Base-by-base conservation (phyloP, 2,329 filamentous ascomycete genomes). In the Aureobasidium sp. region DNA sequence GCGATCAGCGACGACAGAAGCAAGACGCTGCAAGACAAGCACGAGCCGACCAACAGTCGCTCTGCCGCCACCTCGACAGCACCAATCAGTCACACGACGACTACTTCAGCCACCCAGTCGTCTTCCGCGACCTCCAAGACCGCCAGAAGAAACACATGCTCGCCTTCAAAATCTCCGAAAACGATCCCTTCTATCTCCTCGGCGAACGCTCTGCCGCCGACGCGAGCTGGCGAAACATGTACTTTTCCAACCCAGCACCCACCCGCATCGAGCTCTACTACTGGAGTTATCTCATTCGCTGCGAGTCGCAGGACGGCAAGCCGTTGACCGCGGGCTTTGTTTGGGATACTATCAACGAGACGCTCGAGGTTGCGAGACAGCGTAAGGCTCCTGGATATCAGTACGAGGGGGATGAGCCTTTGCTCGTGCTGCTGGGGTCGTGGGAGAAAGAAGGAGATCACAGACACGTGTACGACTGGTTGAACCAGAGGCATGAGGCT, bases 301-400 rank as follows among this genome's bases (percentile, higher is more conserved):
- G 57, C n/a, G 45, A 60, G 24, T 60, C 57, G 42, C 57, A 60
- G 50, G 57, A 60, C 15, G 57, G 57, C 15, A 60, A 50, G 12
- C 57, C 57, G 1, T n/a, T 60, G 57, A 60, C 57, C 4, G 57
- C 57, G n/a, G 57, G 57, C 11, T 49, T 50, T 9, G 57, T 60
- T 8, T 60, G 57, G 57, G 57, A 60, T 19, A 60, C 45, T 9
- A 60, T 60, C 11, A 24, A 42, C n/a, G 57, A 60, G 45, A 50
- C 57, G 8, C 35, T 60, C 5, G 57, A 60, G 35, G 57, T 60
- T 4, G 57, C 57, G 19, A 60, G 57, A 27, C 57, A 60, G 37
- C 44, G 57, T 19, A 60, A 60, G 24, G 44, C 57, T 15, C 57
- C 57, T 2, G 57, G 44, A 49, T 60, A 60, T 17, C 57, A 60